A percentile compares a stretch with the other conserved stretches of the same genome.
Conservation (phyloP, 75 land plant genomes). For the Cryptomeria japonica region DNA sequence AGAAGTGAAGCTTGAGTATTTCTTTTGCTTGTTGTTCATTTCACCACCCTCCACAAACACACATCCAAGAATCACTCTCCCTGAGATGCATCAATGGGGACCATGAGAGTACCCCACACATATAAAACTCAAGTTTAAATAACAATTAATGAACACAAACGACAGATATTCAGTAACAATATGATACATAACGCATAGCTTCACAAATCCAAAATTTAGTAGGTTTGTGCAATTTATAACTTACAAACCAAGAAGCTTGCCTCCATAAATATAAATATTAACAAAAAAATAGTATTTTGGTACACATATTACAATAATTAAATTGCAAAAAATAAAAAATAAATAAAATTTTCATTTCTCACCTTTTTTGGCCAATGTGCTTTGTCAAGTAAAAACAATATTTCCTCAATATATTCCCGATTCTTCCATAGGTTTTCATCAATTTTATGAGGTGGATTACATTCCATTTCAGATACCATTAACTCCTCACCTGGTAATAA, state of each 20-base stretch:
- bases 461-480: constrained; percentile 43
- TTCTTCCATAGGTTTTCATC: constrained; percentile 98
- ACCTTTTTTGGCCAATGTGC: constrained; percentile 63
- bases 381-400: constrained; percentile 56
- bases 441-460: constrained; percentile 77
- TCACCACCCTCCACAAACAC: not conserved
- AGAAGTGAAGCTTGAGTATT: constrained; percentile 15
- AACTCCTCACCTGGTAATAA: constrained; percentile 24
- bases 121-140: not conserved
- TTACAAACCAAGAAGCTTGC: constrained; percentile 1
- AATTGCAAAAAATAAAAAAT: not conserved
- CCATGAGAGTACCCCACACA: not conserved
- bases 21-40: not conserved
- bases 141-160: not conserved
- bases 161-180: not conserved
- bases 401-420: constrained; percentile 91
- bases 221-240: constrained; percentile 7
- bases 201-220: not conserved
- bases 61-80: not conserved
- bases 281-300: not conserved
- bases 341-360: constrained; percentile 5
- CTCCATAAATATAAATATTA: not conserved
- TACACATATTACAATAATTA: not conserved
- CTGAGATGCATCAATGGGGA: not conserved
- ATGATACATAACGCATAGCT: not conserved